Evolutionary conservation across 164 flowering plant species (phyloP), one percentile per base, ranked within the genome.

Genomic region (Euptelea pleiosperma): DNA sequence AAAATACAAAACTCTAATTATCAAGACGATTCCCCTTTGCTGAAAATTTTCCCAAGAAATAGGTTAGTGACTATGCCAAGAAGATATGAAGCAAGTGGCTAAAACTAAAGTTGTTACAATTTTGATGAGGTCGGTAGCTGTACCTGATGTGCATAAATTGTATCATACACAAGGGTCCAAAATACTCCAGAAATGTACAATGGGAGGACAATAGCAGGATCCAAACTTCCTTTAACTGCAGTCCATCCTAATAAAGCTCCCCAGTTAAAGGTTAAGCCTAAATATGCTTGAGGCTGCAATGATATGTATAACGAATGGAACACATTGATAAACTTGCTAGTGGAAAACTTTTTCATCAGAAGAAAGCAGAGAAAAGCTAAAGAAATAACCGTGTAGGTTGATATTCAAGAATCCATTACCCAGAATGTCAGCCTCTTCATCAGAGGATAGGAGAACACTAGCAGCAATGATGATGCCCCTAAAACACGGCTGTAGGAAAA

Each of bases 91-190:
- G 21, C 8, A 39, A 6, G 37, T 29, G 6, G 18, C 14, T 1
- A 22, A 22, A 25, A 16, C 19, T 19, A 36, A 8, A 8, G 8
- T 0, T 4, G 37, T 12, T 6, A 31, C 9, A 39, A 52, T 12
- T 21, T 64, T 16, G 22, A 47, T 16, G 18, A 22, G 21, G 16
- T 56, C 9, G 42, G n/a, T 5, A 35, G 12, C 15, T 59, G n/a
- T 65, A 91, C 99, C 99, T 94, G 97, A 77, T 94, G 99, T 45
- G 99, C 99, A 79, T 94, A 94, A 60, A 94, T 91, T 11, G 97
- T 94, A 69, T 94, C 97, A 76, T 94, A 94, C n/a, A 94, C 91
- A 48, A 94, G 91, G 19, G 99, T 94, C 97, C 99, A 94, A 58
- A 57, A 91, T 10, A 91, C 89, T 64, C 97, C 99, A 69, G 97